These are phyloP conservation scores for Sarocladium brachiariae DNA, from an alignment of 2,329 filamentous ascomycete genomes.

Conservation along the genomic window DNA sequence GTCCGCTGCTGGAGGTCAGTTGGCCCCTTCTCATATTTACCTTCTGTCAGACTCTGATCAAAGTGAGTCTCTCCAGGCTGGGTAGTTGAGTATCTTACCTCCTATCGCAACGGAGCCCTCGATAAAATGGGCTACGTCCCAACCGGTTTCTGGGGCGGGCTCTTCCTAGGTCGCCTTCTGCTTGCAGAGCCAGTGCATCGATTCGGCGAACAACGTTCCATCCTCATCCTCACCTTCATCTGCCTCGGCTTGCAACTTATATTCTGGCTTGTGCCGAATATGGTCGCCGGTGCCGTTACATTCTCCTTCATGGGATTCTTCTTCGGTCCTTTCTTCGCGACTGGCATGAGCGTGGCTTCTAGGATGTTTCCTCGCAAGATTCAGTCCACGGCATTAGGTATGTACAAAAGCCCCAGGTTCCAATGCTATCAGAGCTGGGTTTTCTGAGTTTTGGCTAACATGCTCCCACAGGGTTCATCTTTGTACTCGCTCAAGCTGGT, in stretches of 20 bases:
- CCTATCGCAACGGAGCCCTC: conserved; percentile 8
- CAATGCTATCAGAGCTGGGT: too few relatives aligned
- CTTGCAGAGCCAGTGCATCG: conserved; percentile 10
- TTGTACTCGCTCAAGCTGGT: conserved; percentile 9
- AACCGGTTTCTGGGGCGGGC: conserved; percentile 10
- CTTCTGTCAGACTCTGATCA: too few relatives aligned
- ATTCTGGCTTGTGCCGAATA: conserved; percentile 10
- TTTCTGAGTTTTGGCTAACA: neutral
- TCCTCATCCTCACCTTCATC: conserved; percentile 2
- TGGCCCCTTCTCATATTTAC: too few relatives aligned
- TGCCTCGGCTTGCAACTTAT: conserved; percentile 7
- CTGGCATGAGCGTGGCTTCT: conserved; percentile 8
- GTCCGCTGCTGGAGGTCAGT: conserved; percentile 11
- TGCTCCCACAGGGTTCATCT: neutral
- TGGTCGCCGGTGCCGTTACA: conserved; percentile 4
- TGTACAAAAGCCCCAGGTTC: neutral
- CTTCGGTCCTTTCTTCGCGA: conserved; percentile 9
- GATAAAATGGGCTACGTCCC: conserved; percentile 10
- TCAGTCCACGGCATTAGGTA: conserved; percentile 10
- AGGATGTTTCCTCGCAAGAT: conserved; percentile 9
- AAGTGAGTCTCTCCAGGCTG: conserved; percentile 10
- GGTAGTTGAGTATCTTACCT: conserved; percentile 12
- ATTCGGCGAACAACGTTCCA: conserved; percentile 7
- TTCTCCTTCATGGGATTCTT: conserved; percentile 9
- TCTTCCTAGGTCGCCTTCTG: conserved; percentile 7